Conservation (phyloP, 1,284 basidiomycete species). For the Pseudozyma pruni region DNA sequence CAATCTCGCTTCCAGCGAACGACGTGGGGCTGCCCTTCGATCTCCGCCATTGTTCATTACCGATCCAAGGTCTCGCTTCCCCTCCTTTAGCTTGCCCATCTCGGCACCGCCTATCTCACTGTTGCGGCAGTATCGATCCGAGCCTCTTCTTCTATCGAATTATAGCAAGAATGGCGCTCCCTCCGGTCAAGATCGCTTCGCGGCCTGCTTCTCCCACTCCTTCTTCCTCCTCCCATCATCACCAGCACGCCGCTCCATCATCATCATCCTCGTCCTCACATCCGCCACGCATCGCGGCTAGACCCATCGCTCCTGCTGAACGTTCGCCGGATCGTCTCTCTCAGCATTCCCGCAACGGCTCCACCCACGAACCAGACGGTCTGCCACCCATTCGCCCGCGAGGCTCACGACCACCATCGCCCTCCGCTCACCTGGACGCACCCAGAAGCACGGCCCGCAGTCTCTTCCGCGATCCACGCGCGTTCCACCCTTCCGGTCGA, state of each 20-base stretch:
- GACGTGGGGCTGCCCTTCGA: too few species aligned
- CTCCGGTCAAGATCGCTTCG: conserved; percentile 43
- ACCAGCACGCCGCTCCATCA: conserved; percentile 10
- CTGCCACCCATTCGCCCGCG: conserved; percentile 27
- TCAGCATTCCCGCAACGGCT: conserved; percentile 27
- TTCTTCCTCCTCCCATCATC: conserved; percentile 11
- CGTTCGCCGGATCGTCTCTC: conserved; percentile 39
- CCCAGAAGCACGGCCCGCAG: conserved; percentile 44
- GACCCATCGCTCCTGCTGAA: conserved; percentile 34
- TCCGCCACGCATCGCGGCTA: conserved; percentile 36
- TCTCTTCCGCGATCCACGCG: conserved; percentile 42
- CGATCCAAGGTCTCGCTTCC: too few species aligned
- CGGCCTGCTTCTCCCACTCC: conserved; percentile 33
- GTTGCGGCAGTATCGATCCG: not conserved
- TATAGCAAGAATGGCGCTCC: conserved; percentile 24
- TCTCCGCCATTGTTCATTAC: too few species aligned
- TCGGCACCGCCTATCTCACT: not conserved
- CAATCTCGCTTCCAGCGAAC: too few species aligned
- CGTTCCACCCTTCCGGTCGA: conserved; percentile 39
- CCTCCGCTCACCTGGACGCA: conserved; percentile 25
- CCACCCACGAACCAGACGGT: conserved; percentile 24
- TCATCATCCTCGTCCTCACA: conserved; percentile 19
- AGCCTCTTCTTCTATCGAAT: not conserved
- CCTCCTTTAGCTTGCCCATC: not conserved
- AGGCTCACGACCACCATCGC: conserved; percentile 31